Base-by-base conservation (phyloP, 345 rosid genomes). In the Psidium friedrichsthalianum region DNA sequence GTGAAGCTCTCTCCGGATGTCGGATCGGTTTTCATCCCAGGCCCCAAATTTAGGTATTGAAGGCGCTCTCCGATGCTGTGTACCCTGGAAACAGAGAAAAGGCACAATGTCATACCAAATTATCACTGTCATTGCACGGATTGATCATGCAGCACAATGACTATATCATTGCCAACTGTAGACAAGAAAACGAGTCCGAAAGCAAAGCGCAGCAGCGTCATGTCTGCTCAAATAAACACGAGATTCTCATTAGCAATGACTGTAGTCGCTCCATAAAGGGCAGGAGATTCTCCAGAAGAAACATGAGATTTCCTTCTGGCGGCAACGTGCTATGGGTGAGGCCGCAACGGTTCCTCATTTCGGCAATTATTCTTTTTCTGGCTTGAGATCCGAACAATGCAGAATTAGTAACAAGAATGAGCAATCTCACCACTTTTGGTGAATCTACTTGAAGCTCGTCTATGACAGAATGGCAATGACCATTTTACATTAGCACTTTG, bases 31-130 rank as follows among this genome's bases (percentile, higher is more conserved):
- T 59, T 94, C 93, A 83, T 94, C 93, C 96, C 96, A 92, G 3
- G 91, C 92, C 47, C 94, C 94, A 53, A 94, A 94, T 86, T 89
- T 91, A 1, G 96, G 94, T 81, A 92, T 84, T 0, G 96, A 90
- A 82, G 90, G 84, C 40, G 56, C 51, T 82, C 88, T 89, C 6
- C 85, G 90, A 86, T 90, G 89, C 93, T 90, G 89, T 82, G 29
- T 56, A 9, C 21, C 51, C 86, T 56, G 11, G 11, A 52, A 55
- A 56, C 51, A 57, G 55, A 74, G 56, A 81, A 59, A 15, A 51
- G 52, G 69, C 36, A 52, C 40, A 2, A 12, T 18, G 21, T 11
- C 51, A 74, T 52, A 8, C 21, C 21, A 21, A 20, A 74, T 24
- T 32, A 24, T 3, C 55, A 16, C 55, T 21, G 0, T 55, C 51